Conservation (phyloP, 208 protist genomes). For the Tritrichomonas foetus region DNA sequence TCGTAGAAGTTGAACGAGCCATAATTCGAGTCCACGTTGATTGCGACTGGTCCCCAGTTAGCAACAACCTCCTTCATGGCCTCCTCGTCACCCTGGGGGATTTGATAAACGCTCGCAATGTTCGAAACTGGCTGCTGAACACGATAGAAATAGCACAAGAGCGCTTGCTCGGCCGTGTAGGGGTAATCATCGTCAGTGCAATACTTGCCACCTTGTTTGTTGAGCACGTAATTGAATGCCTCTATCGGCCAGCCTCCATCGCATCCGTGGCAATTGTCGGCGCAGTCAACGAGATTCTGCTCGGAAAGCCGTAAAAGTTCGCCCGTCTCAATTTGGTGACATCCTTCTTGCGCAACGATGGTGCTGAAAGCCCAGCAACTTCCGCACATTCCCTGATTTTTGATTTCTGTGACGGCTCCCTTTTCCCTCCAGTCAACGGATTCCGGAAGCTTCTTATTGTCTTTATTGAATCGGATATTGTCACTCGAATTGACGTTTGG, state of each 20-base stretch:
- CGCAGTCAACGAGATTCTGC: background rate
- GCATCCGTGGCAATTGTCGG: background rate
- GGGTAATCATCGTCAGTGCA: background rate
- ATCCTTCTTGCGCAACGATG: background rate
- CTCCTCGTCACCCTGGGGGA: background rate
- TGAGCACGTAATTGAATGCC: background rate
- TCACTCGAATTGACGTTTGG: no score
- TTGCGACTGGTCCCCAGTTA: background rate
- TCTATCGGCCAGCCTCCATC: background rate
- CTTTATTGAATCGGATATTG: no score
- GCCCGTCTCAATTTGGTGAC: background rate
- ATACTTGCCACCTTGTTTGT: background rate
- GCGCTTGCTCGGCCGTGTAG: background rate
- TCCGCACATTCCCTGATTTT: background rate
- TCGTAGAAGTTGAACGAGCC: conserved; percentile 54
- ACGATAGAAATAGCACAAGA: no score
- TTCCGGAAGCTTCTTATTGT: no score
- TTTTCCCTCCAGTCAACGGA: background rate
- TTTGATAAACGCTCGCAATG: no score
- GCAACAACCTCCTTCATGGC: background rate
- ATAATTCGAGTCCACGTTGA: background rate
- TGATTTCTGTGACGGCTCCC: background rate
- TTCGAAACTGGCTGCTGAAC: no score
- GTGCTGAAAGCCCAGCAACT: background rate
- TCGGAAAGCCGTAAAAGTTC: background rate